Conservation (phyloP, 192 early-diverging fungal species). For the Podila epicladia region DNA sequence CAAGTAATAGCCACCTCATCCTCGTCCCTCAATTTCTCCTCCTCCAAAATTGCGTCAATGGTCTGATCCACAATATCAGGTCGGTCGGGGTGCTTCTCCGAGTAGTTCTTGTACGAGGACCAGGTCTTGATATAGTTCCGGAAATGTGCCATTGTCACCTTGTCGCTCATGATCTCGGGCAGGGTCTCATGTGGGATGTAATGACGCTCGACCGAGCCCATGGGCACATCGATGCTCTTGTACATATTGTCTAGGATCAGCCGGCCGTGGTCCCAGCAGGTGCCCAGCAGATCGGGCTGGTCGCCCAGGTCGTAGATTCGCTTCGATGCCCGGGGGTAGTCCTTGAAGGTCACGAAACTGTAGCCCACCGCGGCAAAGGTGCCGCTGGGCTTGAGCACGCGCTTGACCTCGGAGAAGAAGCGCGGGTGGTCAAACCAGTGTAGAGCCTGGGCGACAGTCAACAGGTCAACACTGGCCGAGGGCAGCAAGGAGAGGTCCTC, state of each 20-base stretch:
- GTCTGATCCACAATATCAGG: slow-evolving; percentile 58
- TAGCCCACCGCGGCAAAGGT: slow-evolving; percentile 67
- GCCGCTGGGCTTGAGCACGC: slow-evolving; percentile 69
- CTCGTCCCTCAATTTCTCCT: slow-evolving; percentile 29
- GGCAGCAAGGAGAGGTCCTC: slow-evolving; percentile 50
- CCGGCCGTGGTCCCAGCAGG: slow-evolving; percentile 59
- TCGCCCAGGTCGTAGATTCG: slow-evolving; percentile 33
- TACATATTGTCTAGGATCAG: slow-evolving; percentile 57
- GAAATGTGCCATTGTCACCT: slow-evolving; percentile 52
- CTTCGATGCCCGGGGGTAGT: slow-evolving; percentile 38
- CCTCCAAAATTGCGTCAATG: slow-evolving; percentile 39
- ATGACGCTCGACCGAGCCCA: slow-evolving; percentile 49
- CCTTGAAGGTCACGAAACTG: slow-evolving; percentile 48
- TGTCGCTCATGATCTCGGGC: slow-evolving; percentile 48
- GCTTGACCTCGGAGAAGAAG: slow-evolving; percentile 66
- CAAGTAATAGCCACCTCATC: slow-evolving; percentile 54
- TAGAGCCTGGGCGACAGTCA: slow-evolving; percentile 58
- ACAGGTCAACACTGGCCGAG: slow-evolving; percentile 50
- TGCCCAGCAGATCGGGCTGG: slow-evolving; percentile 41
- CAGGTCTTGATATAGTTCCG: slow-evolving; percentile 65
- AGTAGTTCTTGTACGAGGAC: slow-evolving; percentile 65
- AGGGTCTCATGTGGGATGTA: slow-evolving; percentile 26
- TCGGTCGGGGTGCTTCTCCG: slow-evolving; percentile 39
- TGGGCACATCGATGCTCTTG: slow-evolving; percentile 53
- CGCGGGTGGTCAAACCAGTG: slow-evolving; percentile 67